Evolutionary conservation across 129 eudicot species (phyloP).

Genomic region (Dittrichia graveolens): DNA sequence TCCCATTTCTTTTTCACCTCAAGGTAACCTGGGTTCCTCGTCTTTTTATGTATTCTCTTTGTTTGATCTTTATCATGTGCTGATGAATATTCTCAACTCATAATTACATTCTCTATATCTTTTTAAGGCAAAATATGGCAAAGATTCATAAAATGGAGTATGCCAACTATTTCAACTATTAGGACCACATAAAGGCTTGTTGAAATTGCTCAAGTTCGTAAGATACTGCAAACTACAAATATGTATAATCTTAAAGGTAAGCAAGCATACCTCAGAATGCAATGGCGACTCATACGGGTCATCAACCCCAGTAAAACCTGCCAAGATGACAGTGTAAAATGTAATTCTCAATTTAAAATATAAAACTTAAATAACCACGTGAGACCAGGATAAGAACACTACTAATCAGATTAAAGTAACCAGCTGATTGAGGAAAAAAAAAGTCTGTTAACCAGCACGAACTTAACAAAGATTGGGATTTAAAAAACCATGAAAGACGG

Average conservation of each 20-base stretch:
- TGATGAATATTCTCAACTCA: not conserved
- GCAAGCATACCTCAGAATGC: conserved; percentile 67
- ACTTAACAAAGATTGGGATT: not conserved
- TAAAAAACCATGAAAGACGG: not conserved
- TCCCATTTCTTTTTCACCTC: too few relatives aligned
- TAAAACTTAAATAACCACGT: too few relatives aligned
- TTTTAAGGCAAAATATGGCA: not conserved
- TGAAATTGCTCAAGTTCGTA: conserved; percentile 8
- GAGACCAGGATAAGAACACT: too few relatives aligned
- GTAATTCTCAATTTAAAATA: not conserved
- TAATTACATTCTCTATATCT: not conserved
- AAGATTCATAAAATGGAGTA: not conserved
- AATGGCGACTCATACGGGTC: conserved; percentile 93
- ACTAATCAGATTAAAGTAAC: too few relatives aligned
- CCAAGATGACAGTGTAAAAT: conserved; percentile 20
- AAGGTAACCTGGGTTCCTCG: too few relatives aligned
- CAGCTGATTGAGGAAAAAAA: not conserved
- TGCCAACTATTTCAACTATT: not conserved
- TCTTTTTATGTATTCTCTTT: too few relatives aligned
- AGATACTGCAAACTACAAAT: conserved; percentile 11
- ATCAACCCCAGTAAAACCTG: conserved; percentile 97
- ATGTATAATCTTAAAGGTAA: not conserved
- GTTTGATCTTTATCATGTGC: not conserved
- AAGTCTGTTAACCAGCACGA: not conserved
- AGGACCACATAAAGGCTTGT: not conserved